phyloP scores from a whole-genome alignment of 106 monocot species.

The Dendrobium catenatum region DNA sequence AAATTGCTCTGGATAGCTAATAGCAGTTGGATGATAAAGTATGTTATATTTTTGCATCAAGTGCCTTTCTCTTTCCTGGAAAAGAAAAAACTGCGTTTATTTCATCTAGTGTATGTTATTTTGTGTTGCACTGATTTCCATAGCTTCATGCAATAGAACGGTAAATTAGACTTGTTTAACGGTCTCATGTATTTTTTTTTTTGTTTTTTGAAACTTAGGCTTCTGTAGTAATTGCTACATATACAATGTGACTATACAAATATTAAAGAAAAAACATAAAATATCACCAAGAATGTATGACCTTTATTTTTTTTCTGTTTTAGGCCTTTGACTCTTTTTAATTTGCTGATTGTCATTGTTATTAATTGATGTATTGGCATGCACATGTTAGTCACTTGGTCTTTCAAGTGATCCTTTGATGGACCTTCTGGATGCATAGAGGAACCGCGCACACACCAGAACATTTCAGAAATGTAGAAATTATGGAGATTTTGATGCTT shows the following conservation, averaged over 20 bases:
- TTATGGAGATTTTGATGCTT: too few relatives aligned
- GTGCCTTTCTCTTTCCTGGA: not conserved
- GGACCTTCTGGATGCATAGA: too few relatives aligned
- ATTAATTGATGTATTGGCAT: too few relatives aligned
- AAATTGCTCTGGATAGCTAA: not conserved
- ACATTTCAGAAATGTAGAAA: too few relatives aligned
- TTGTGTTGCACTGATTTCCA: not conserved
- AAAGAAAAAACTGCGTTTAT: not conserved
- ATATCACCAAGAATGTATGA: not conserved
- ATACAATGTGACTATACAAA: not conserved
- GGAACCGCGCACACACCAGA: too few relatives aligned
- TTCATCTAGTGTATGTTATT: not conserved
- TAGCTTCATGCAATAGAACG: not conserved
- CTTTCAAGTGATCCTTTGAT: too few relatives aligned
- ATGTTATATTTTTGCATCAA: not conserved
- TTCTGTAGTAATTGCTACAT: not conserved
- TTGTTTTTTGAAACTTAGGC: not conserved
- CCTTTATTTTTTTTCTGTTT: not conserved
- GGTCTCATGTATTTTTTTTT: too few relatives aligned
- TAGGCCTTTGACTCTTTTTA: not conserved
- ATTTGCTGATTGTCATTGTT: too few relatives aligned
- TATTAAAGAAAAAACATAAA: not conserved
- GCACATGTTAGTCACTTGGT: too few relatives aligned
- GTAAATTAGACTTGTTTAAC: not conserved
- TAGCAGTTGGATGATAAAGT: not conserved